Evolutionary conservation across 495 filamentous ascomycete genomes (phyloP).

Genomic region (Penicillium ucsense): DNA sequence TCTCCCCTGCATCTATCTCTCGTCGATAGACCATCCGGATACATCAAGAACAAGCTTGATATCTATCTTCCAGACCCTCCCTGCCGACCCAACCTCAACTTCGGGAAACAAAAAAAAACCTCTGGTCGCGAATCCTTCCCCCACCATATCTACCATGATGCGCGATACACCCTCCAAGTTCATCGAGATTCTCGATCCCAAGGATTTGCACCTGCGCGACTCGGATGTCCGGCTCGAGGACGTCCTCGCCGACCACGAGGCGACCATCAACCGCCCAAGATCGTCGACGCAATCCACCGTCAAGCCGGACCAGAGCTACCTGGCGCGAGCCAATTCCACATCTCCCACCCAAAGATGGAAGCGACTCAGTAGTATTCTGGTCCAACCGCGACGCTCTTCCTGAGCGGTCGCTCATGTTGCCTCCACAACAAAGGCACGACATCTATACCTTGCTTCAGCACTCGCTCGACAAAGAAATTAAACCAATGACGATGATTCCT

Average conservation of each 20-base stretch:
- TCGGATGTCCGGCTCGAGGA: conserved; percentile 41
- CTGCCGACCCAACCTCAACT: no score
- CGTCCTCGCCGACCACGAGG: conserved; percentile 38
- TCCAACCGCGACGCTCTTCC: conserved; percentile 18
- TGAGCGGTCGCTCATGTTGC: neutral
- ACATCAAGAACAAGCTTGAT: no score
- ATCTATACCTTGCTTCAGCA: no score
- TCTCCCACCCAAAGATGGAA: conserved; percentile 34
- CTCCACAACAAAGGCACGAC: no score
- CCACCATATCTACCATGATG: conserved; percentile 20
- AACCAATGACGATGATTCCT: no score
- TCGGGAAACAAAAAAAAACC: neutral
- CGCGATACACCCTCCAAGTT: conserved; percentile 37
- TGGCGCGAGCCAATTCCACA: conserved; percentile 14
- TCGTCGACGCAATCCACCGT: conserved; percentile 33
- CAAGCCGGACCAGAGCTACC: conserved; percentile 21
- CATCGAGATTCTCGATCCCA: conserved; percentile 38
- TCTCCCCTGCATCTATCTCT: neutral
- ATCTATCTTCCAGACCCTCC: no score
- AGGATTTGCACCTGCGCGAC: conserved; percentile 22
- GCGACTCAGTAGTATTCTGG: conserved; percentile 29
- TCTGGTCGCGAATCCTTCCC: no score
- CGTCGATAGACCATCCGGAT: no score
- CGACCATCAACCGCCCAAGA: conserved; percentile 28
- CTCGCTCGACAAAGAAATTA: no score